Conservation (phyloP, 148 eudicot species). For the Chenopodium berlandieri region DNA sequence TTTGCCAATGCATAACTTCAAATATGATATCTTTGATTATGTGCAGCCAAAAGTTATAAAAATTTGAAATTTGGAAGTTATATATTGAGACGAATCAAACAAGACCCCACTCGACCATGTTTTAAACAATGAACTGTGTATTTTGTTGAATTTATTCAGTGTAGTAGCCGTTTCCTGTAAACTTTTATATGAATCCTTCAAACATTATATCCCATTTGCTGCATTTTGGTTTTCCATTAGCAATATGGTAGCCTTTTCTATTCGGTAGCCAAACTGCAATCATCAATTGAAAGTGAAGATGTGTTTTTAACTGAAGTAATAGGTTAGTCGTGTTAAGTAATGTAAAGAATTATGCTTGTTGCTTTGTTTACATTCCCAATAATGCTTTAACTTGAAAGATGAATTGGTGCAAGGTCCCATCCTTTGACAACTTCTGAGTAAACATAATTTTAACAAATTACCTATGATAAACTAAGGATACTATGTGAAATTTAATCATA, state of each 20-base stretch:
- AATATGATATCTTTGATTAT: too few species aligned
- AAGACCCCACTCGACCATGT: too few species aligned
- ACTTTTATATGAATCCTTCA: neutral
- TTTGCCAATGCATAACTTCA: too few species aligned
- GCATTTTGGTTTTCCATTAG: neutral
- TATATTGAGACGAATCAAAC: too few species aligned
- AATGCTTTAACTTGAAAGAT: neutral
- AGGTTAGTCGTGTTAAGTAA: neutral
- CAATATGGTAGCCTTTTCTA: neutral
- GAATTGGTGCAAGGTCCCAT: neutral
- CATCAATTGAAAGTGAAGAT: neutral
- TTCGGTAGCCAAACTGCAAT: neutral
- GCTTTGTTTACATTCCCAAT: neutral
- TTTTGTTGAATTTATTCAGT: neutral
- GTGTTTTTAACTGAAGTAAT: neutral
- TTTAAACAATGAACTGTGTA: neutral
- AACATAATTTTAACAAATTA: too few species aligned
- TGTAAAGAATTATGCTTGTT: neutral
- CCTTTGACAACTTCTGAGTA: neutral
- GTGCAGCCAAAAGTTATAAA: too few species aligned
- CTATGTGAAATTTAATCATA: neutral
- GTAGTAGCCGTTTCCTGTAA: neutral
- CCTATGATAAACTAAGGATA: neutral
- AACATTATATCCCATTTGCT: neutral
- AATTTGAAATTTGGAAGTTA: too few species aligned